Evolutionary conservation across 2,329 filamentous ascomycete genomes (phyloP).

Genomic region (Blastomyces percursus): DNA sequence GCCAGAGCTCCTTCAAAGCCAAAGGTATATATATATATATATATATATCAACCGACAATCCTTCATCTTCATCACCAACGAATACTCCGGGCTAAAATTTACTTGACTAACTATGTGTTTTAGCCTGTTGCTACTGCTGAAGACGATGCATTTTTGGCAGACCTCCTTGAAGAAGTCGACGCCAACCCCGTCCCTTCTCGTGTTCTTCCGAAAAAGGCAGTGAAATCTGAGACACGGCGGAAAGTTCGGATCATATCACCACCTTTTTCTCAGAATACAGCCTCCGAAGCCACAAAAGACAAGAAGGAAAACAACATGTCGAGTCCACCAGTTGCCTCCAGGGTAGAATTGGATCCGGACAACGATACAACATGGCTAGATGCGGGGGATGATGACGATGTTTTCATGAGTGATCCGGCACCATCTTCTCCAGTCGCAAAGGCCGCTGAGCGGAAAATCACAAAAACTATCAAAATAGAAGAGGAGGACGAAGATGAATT

Average conservation of each 20-base stretch:
- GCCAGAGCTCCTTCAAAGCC: slow-evolving; percentile 55
- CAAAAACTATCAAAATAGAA: slow-evolving; percentile 47
- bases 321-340: slow-evolving; percentile 8
- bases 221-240: slow-evolving; percentile 64
- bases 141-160: slow-evolving; percentile 76
- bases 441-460: slow-evolving; percentile 59
- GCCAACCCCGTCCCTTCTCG: slow-evolving; percentile 55
- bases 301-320: slow-evolving; percentile 16
- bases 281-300: slow-evolving; percentile 42
- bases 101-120: slow-evolving; percentile 18
- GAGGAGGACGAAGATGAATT: slow-evolving; percentile 63
- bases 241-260: slow-evolving; percentile 75
- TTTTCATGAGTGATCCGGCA: slow-evolving; percentile 75
- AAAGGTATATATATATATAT: slow-evolving; percentile 71
- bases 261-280: slow-evolving; percentile 46
- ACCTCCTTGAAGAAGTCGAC: slow-evolving; percentile 79
- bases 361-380: slow-evolving; percentile 49
- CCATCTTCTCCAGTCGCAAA: slow-evolving; percentile 81
- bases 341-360: slow-evolving; percentile 30
- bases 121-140: slow-evolving; percentile 70
- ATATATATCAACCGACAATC: background rate
- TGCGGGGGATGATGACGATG: slow-evolving; percentile 56
- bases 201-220: slow-evolving; percentile 47
- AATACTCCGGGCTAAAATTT: background rate
- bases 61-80: background rate